Evolutionary conservation across 805 yeast genomes (phyloP), one percentile per base, ranked within the genome.

Genomic region (Sugiyamaella boreocaroliniensis): DNA sequence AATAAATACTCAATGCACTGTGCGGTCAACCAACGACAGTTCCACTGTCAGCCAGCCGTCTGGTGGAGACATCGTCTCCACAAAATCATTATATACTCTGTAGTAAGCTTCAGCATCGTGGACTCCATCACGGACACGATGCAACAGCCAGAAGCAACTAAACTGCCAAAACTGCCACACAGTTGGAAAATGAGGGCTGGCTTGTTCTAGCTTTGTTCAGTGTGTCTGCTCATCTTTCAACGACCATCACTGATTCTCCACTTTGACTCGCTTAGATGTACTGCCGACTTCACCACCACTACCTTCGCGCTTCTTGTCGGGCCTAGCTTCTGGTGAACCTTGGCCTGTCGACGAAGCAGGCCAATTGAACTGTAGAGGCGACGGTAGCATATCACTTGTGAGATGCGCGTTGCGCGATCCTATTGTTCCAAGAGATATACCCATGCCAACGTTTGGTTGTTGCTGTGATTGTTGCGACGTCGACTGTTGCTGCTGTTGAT

Each of bases 311-410:
- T 34, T 34, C 40, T 49, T 26, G 37, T 53, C 56, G 15, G 18
- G 29, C 10, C 52, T 50, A 10, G 56, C 45, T 37, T 58, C 59
- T 18, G 60, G 52, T 1, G 62, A 55, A 9, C 59, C 52, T 9
- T 43, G 54, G 6, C 56, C 63, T 6, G 60, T 60, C 1, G 67
- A 65, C 15, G 67, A 60, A 29, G 57, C 59, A 10, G 37, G 37
- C 37, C 37, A 32, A 4, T 37, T 37, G 45, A 63, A 63, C 50
- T 63, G 67, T 29, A 63, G 51, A 26, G 67, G 67, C 7, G 61
- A 55, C 14, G 66, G 67, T 22, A 63, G 53, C 48, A 63, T 51
- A 47, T 63, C 67, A 20, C 50, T 18, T 12, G 55, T 15, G 20
- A 49, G 48, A 43, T 57, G 59, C 10, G 51, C 52, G 2, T 52